phyloP scores from a whole-genome alignment of 148 eudicot genomes.

The Rhododendron simsii region DNA sequence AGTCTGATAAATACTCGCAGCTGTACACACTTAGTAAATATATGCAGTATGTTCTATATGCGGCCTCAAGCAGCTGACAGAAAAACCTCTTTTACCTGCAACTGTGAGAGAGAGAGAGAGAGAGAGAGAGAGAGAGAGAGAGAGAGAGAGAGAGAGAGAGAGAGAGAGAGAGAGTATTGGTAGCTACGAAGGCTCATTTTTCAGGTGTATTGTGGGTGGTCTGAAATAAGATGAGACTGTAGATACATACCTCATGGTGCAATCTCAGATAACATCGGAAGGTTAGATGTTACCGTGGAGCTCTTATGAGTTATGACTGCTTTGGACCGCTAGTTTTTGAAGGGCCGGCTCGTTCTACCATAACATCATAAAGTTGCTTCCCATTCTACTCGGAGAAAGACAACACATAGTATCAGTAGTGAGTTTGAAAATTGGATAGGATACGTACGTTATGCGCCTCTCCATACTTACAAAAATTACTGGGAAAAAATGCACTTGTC shows the following conservation, averaged over 20 bases:
- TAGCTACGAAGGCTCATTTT: background rate
- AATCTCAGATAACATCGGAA: background rate
- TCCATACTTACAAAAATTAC: conserved; percentile 65
- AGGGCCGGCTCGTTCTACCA: conserved; percentile 95
- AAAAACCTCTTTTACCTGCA: conserved; percentile 5
- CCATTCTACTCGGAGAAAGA: conserved; percentile 59
- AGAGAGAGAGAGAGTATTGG: background rate
- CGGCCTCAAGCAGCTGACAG: background rate
- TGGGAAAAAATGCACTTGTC: conserved; percentile 94
- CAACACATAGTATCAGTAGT: background rate
- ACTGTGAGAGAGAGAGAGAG: too few species aligned
- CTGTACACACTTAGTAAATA: background rate
- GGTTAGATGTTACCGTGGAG: background rate
- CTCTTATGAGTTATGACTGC: conserved; percentile 2
- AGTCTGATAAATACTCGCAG: background rate
- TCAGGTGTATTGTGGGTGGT: background rate
- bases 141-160: background rate
- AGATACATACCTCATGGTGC: conserved; percentile 4
- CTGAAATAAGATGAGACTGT: background rate
- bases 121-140: too few species aligned
- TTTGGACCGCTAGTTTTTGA: conserved; percentile 79
- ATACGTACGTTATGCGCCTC: too few species aligned
- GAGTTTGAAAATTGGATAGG: background rate
- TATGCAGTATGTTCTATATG: background rate
- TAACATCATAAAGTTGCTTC: conserved; percentile 87